Base-by-base conservation (phyloP, 345 rosid species). In the Populus ilicifolia region DNA sequence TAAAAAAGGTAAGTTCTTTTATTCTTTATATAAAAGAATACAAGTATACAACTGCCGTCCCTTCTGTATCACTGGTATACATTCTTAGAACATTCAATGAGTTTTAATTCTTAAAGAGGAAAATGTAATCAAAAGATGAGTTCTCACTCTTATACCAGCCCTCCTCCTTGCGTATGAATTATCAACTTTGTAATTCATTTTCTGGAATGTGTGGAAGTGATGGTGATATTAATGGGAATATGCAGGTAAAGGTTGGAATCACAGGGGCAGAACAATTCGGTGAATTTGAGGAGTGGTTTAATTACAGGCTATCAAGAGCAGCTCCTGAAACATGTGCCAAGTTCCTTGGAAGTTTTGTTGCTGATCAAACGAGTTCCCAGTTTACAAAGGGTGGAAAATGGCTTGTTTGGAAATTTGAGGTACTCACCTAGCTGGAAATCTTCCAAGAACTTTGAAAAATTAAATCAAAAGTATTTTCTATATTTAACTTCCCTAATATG, bases 401-500 rank as follows among this genome's bases (percentile, higher is more conserved):
- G 98, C 99, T 96, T 39, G 98, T 96, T 59, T 96, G 99, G 99
- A 96, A 88, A 86, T 96, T 92, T 81, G 99, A 96, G 98, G 98
- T 94, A 80, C 21, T 48, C 29, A 35, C 2, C 65, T 3, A 8
- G 61, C 44, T 77, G 44, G 27, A 80, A 63, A 52, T 74, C 59
- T 48, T 74, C 69, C 56, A 29, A 25, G 48, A 77, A 35, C 65
- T 76, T 35, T 29, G 30, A 35, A 77, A 30, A 35, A 56, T 64
- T 33, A 33, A 33, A 33, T 33, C 14, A 23, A 48, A 75, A 78
- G 43, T 70, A 10, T 50, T 64, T 33, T 63, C 72, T 36, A 21
- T 36, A 21, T 1, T 52, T n/a, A 52, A 52, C 59, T 20, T 52
- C 23, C 23, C 59, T 5, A 44, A 20, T 33, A 17, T 46, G 39